Evolutionary conservation across 2,329 filamentous ascomycete species (phyloP), one percentile per base, ranked within the genome.

Genomic region (Ceratocystis cubensis): DNA sequence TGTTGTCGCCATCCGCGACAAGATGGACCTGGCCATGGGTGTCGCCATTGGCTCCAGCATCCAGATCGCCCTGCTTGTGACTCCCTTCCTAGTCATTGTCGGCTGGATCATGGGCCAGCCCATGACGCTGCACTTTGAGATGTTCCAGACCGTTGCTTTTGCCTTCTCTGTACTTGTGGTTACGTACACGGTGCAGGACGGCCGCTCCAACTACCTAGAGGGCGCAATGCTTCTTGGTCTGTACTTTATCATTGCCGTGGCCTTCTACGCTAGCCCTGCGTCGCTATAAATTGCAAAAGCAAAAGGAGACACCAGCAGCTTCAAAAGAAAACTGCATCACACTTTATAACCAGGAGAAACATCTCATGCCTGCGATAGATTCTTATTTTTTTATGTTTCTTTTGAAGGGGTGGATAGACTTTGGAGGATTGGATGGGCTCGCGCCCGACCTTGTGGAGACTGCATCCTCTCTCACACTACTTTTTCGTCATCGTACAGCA

Each of bases 131-230:
- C 87, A 88, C 73, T 94, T 94, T 73, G 87, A 92, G 77, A 88
- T 91, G 62, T 96, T 95, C 75, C 90, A 95, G 81, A 95, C 90
- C 0, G 85, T 91, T 50, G 84, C 87, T 0, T 91, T 91, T 74
- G 88, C 88, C 66, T 80, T 91, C 65, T 88, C 86, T 8, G 87
- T 89, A 1, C 76, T 91, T 53, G 87, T 91, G 41, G 88, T 91
- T 44, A 89, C 84, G 66, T 91, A 85, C 75, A 88, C 83, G 2
- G 87, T 92, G 56, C 86, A 89, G 73, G 89, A 93, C 72, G 89
- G 89, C 72, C 89, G 88, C 75, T 89, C 86, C 15, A 94, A 93
- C 75, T 93, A 93, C 71, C 82, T 93, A 25, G 89, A 93, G 74
- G 89, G 89, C 57, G 87, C 87, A 61, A 88, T 93, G 84, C 72